phyloP scores from a whole-genome alignment of 148 eudicot genomes.

The Persicaria maculosa region DNA sequence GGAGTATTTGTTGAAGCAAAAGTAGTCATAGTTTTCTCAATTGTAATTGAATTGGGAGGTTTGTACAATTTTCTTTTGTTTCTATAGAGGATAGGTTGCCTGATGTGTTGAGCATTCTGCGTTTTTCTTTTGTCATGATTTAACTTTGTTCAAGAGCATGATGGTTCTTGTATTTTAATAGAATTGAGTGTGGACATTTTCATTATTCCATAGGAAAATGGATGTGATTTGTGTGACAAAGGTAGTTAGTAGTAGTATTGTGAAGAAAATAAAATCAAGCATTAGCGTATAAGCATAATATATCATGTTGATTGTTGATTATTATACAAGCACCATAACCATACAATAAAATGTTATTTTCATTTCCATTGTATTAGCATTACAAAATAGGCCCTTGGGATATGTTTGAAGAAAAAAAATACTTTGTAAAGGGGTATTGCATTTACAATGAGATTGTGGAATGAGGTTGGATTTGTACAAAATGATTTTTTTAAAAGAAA shows the following conservation, averaged over 20 bases:
- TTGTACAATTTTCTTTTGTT: background rate
- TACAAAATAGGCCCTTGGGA: background rate
- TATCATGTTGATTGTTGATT: background rate
- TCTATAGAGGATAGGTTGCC: background rate
- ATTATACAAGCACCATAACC: background rate
- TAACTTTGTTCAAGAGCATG: background rate
- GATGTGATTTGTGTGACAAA: background rate
- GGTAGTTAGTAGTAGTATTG: background rate
- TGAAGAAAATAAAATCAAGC: conserved; percentile 3
- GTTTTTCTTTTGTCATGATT: background rate
- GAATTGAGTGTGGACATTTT: background rate
- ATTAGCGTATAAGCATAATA: background rate
- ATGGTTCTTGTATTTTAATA: background rate
- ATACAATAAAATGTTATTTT: background rate
- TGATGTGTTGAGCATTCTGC: background rate
- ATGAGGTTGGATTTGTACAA: background rate
- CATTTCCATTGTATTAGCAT: background rate
- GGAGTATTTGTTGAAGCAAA: conserved; percentile 5
- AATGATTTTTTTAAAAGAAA: background rate
- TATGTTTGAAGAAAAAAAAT: background rate
- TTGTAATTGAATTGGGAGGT: background rate
- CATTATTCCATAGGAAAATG: background rate
- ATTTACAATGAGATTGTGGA: background rate
- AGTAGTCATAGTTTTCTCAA: conserved; percentile 1
- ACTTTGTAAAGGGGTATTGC: background rate